Conservation (phyloP, 169 alveolate species). For the Cyclospora cayetanensis region DNA sequence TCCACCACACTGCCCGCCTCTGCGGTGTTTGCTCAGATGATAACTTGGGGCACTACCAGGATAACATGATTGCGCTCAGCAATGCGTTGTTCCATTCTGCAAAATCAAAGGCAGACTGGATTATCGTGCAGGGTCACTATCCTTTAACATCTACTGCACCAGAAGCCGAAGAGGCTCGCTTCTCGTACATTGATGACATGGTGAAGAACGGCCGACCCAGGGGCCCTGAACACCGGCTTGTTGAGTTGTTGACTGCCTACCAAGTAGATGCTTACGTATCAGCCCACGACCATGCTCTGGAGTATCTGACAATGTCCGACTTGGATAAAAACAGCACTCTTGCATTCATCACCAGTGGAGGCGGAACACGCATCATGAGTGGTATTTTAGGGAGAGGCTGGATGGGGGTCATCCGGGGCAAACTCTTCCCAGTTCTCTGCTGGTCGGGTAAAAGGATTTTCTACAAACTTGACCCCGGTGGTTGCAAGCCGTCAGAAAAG, state of each 20-base stretch:
- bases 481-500: constrained; percentile 46
- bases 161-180: constrained; percentile 67
- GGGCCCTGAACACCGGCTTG: constrained; percentile 47
- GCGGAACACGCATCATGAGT: constrained; percentile 35
- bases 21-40: no score
- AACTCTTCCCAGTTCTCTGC: constrained; percentile 51
- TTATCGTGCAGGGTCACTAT: constrained; percentile 64
- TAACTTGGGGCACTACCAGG: constrained; percentile 44
- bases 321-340: constrained; percentile 42
- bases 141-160: constrained; percentile 61
- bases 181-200: constrained; percentile 23
- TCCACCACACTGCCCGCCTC: no score
- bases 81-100: constrained; percentile 43
- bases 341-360: constrained; percentile 61
- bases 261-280: constrained; percentile 63
- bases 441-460: constrained; percentile 51
- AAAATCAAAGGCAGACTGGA: constrained; percentile 62
- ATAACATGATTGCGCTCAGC: constrained; percentile 56
- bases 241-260: constrained; percentile 8
- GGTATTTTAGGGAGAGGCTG: constrained; percentile 49
- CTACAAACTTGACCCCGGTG: constrained; percentile 52
- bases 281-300: constrained; percentile 49
- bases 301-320: constrained; percentile 46
- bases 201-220: constrained; percentile 31
- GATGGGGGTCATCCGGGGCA: constrained; percentile 47